Evolutionary conservation across 1,284 basidiomycete genomes (phyloP).

Genomic region (Amylostereum chailletii): DNA sequence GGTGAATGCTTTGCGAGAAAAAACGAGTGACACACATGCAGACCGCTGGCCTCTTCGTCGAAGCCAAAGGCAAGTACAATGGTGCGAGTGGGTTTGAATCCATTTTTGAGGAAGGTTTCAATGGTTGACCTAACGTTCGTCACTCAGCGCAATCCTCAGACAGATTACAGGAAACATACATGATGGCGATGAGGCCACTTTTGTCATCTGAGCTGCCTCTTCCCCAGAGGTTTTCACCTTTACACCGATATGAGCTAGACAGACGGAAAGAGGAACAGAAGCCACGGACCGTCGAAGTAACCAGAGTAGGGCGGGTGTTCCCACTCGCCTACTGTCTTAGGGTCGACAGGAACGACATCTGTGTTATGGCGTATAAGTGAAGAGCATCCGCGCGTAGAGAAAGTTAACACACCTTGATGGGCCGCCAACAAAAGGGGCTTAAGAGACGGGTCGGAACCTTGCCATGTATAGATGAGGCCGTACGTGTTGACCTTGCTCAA

Average conservation of each 20-base stretch:
- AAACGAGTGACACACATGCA: slow-evolving; percentile 26
- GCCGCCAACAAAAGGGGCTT: slow-evolving; percentile 61
- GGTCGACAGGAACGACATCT: slow-evolving; percentile 54
- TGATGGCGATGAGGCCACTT: slow-evolving; percentile 44
- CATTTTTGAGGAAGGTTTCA: slow-evolving; percentile 43
- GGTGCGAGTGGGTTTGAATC: slow-evolving; percentile 42
- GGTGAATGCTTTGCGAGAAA: slow-evolving; percentile 8
- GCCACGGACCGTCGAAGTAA: slow-evolving; percentile 22
- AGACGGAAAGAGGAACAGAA: neutral
- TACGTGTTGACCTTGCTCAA: slow-evolving; percentile 56
- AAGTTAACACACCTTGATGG: slow-evolving; percentile 45
- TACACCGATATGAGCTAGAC: neutral
- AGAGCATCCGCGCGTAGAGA: neutral
- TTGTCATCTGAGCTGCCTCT: slow-evolving; percentile 60
- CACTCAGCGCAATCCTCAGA: neutral
- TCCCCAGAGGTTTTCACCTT: slow-evolving; percentile 52
- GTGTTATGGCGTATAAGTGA: neutral
- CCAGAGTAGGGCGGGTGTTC: slow-evolving; percentile 28
- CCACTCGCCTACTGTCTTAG: slow-evolving; percentile 45
- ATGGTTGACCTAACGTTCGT: slow-evolving; percentile 32
- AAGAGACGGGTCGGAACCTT: slow-evolving; percentile 42
- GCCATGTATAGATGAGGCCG: slow-evolving; percentile 57
- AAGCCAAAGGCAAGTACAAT: slow-evolving; percentile 62
- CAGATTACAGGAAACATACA: slow-evolving; percentile 28
- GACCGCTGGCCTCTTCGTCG: slow-evolving; percentile 59